Conservation (phyloP, 495 filamentous ascomycete species). For the Aspergillus affinis region DNA sequence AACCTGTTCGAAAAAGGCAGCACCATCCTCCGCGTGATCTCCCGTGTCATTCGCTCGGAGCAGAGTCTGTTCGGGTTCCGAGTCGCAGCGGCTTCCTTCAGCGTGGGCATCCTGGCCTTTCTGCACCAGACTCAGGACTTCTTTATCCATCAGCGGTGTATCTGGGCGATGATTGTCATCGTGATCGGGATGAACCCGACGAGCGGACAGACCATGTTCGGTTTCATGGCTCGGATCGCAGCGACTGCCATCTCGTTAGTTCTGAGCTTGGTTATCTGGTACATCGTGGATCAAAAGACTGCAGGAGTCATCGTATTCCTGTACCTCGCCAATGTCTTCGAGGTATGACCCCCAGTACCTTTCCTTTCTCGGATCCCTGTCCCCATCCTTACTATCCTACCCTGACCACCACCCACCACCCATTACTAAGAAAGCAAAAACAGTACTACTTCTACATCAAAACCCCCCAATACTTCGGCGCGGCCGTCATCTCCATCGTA, state of each 20-base stretch:
- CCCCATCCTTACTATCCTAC: no score
- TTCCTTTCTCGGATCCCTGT: no score
- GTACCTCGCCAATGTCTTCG: conserved; percentile 65
- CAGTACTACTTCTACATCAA: conserved; percentile 67
- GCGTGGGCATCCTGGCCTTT: conserved; percentile 65
- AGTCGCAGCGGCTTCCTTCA: conserved; percentile 67
- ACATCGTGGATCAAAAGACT: conserved; percentile 65
- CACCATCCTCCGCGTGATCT: conserved; percentile 22
- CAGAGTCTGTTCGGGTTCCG: conserved; percentile 62
- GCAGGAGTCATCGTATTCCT: conserved; percentile 65
- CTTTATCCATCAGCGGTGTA: conserved; percentile 66
- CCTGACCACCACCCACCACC: background rate
- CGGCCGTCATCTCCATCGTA: conserved; percentile 62
- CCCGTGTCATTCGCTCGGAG: conserved; percentile 29
- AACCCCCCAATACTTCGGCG: conserved; percentile 56
- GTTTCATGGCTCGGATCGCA: conserved; percentile 62
- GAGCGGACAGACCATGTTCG: conserved; percentile 65
- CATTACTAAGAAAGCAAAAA: background rate
- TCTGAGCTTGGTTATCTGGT: conserved; percentile 65
- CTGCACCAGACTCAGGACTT: conserved; percentile 64
- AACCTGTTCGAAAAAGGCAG: conserved; percentile 60
- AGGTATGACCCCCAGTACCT: conserved; percentile 31
- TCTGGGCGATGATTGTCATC: conserved; percentile 80
- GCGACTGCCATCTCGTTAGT: conserved; percentile 63
- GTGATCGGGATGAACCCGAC: conserved; percentile 59